Conservation (phyloP, 768 basidiomycete species). For the Leccinum variicolor region DNA sequence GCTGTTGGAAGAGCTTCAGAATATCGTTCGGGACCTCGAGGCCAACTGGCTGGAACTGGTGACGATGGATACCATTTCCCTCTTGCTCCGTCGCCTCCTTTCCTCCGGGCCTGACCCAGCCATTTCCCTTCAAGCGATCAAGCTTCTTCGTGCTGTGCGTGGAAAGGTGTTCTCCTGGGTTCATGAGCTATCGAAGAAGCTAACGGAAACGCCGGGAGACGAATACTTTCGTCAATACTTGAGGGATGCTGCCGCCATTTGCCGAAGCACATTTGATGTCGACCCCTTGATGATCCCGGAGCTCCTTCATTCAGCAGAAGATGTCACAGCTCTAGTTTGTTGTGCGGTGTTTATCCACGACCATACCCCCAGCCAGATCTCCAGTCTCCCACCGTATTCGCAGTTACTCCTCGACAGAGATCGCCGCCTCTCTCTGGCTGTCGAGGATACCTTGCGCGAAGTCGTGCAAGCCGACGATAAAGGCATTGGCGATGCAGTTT, state of each 20-base stretch:
- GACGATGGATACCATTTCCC: constrained; percentile 32
- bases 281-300: constrained; percentile 1
- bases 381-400: constrained; percentile 4
- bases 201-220: background rate
- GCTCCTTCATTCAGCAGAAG: constrained; percentile 16
- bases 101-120: constrained; percentile 14
- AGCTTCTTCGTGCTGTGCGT: background rate
- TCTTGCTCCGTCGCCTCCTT: constrained; percentile 37
- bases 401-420: constrained; percentile 29
- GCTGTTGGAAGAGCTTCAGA: constrained; percentile 36
- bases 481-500: constrained; percentile 21
- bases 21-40: constrained; percentile 33
- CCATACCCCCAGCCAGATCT: constrained; percentile 15
- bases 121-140: background rate
- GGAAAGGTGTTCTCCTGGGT: background rate
- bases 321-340: constrained; percentile 20
- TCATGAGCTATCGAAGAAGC: background rate
- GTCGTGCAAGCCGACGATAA: constrained; percentile 2
- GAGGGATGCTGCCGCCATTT: background rate
- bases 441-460: constrained; percentile 18
- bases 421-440: constrained; percentile 28
- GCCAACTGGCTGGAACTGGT: constrained; percentile 40
- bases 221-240: background rate
- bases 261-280: background rate
- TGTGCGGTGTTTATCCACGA: constrained; percentile 25